Percentiles rank a stretch among this genome's conserved stretches.
phyloP scores from a whole-genome alignment of 2,329 filamentous ascomycete species.

The Podosphaera leucotricha region DNA sequence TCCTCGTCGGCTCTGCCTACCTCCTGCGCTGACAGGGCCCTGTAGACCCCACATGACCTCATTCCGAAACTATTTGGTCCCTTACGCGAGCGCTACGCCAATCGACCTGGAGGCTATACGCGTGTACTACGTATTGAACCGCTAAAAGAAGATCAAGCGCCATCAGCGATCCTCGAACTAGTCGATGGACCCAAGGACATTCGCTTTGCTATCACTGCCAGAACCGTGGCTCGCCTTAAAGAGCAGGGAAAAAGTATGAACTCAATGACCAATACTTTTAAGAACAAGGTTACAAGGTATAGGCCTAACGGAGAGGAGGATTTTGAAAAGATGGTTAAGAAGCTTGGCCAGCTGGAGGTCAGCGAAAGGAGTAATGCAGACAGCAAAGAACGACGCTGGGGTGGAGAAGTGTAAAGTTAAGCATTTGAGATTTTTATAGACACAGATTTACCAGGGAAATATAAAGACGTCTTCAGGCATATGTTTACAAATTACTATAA shows the following conservation, averaged over 20 bases:
- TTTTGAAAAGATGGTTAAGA: constrained; percentile 40
- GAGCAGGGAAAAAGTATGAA: constrained; percentile 33
- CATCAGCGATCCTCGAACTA: constrained; percentile 76
- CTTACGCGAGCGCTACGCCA: constrained; percentile 54
- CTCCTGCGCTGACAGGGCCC: constrained; percentile 3
- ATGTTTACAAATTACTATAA: constrained; percentile 26
- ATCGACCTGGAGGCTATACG: constrained; percentile 77
- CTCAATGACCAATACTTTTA: constrained; percentile 53
- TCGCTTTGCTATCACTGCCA: constrained; percentile 82
- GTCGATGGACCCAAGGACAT: constrained; percentile 89
- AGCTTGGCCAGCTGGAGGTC: constrained; percentile 18
- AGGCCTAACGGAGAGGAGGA: constrained; percentile 40
- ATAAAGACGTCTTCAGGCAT: neutral
- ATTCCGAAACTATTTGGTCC: constrained; percentile 75
- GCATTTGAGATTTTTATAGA: no score
- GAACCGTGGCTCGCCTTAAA: constrained; percentile 46
- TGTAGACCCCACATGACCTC: constrained; percentile 40
- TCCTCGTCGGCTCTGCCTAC: neutral
- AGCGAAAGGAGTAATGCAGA: constrained; percentile 13
- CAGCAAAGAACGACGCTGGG: constrained; percentile 6
- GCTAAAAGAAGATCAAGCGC: constrained; percentile 64
- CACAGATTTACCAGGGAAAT: neutral
- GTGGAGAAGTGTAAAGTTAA: constrained; percentile 3
- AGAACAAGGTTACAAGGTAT: constrained; percentile 61
- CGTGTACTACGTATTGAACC: constrained; percentile 83